phyloP scores from a whole-genome alignment of 805 yeast genomes.

The Saturnispora dispora region DNA sequence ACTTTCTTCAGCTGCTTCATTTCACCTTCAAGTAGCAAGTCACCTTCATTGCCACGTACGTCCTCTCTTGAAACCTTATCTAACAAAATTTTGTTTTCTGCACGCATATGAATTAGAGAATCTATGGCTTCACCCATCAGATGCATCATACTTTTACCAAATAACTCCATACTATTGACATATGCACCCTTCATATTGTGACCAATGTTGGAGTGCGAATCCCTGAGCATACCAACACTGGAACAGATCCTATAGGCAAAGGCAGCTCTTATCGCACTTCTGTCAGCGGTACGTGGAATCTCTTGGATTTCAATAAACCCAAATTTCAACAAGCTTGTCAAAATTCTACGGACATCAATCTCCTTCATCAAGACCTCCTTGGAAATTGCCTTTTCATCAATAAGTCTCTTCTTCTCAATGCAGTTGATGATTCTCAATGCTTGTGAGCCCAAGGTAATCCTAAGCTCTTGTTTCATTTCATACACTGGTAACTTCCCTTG shows the following conservation, averaged over 20 bases:
- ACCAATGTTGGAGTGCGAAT: not conserved
- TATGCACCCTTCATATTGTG: conserved; percentile 13
- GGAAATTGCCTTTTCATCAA: conserved; percentile 78
- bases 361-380: conserved; percentile 71
- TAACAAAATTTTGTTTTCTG: conserved; percentile 55
- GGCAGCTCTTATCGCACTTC: conserved; percentile 84
- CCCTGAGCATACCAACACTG: conserved; percentile 4
- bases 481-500: conserved; percentile 37
- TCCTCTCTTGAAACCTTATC: conserved; percentile 85
- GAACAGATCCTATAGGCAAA: conserved; percentile 58
- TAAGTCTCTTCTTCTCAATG: conserved; percentile 56
- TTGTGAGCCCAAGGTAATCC: conserved; percentile 53
- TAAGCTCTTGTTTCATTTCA: conserved; percentile 48
- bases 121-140: conserved; percentile 45
- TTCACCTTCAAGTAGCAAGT: conserved; percentile 66
- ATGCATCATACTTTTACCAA: conserved; percentile 37
- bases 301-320: conserved; percentile 86
- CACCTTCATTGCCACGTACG: conserved; percentile 73
- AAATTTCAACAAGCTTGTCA: conserved; percentile 54
- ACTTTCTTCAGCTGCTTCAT: conserved; percentile 57
- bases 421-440: conserved; percentile 72
- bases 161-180: conserved; percentile 25
- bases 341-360: conserved; percentile 60
- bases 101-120: conserved; percentile 43
- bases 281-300: conserved; percentile 82